A percentile compares a stretch with the other conserved stretches of the same genome.
Evolutionary conservation across 192 early-diverging fungal species (phyloP).

Genomic region (Entomortierella beljakovae): DNA sequence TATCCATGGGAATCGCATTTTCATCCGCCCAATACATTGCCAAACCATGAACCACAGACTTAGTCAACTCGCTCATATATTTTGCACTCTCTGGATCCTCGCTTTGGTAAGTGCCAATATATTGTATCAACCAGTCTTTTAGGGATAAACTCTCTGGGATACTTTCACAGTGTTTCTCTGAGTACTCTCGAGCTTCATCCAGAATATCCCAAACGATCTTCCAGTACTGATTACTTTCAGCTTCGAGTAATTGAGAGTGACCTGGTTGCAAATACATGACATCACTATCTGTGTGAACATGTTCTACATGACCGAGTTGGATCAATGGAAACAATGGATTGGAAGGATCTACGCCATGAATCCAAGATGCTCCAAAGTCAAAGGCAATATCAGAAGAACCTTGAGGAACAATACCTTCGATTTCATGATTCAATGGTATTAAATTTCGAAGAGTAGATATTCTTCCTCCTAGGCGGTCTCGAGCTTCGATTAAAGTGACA

Average conservation of each 20-base stretch:
- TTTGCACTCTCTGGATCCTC: conserved; percentile 15
- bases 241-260: background rate
- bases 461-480: conserved; percentile 36
- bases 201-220: conserved; percentile 35
- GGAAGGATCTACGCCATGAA: conserved; percentile 40
- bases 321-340: conserved; percentile 27
- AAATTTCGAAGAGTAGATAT: conserved; percentile 27
- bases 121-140: conserved; percentile 19
- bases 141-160: conserved; percentile 31
- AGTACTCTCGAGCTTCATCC: conserved; percentile 30
- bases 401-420: conserved; percentile 6
- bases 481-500: conserved; percentile 43
- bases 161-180: conserved; percentile 15
- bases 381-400: conserved; percentile 11
- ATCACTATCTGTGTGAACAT: conserved; percentile 35
- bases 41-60: conserved; percentile 6
- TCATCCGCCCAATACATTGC: conserved; percentile 44
- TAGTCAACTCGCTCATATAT: conserved; percentile 17
- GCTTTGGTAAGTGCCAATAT: conserved; percentile 14
- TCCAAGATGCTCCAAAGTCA: conserved; percentile 54
- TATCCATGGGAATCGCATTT: conserved; percentile 42
- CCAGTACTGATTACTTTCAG: conserved; percentile 33
- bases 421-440: background rate
- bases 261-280: conserved; percentile 31
- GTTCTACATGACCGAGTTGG: conserved; percentile 15